Evolutionary conservation across 176 grass and related monocot species (phyloP), one percentile per base, ranked within the genome.

Genomic region (Avena atlantica): DNA sequence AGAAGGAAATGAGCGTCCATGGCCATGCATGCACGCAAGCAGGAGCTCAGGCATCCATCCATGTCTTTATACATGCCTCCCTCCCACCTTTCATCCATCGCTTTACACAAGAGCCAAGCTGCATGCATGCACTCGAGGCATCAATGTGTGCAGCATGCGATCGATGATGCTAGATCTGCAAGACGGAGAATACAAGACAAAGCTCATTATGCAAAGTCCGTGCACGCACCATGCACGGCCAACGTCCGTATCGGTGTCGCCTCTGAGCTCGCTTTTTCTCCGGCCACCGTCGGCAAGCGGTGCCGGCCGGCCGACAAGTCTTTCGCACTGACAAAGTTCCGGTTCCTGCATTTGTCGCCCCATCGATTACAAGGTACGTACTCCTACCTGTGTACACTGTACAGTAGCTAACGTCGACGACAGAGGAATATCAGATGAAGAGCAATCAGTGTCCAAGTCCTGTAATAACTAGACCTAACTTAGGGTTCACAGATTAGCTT

Each of bases 121-220:
- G 21, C 59, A 57, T 51, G 21, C 59, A 57, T 21, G 29, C 59
- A 48, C 76, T 77, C 52, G n/a, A 60, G 68, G 76, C 76, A 88
- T 81, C 85, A 66, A 70, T 68, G 57, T 72, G 65, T 19, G 31
- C 8, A 34, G 74, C 83, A 60, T 14, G 59, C 70, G 23, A 62
- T 23, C 58, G 58, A 25, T 9, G 58, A 25, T 9, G 45, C 45
- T 2, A 48, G 62, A 48, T 49, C 53, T 57, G 60, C 85, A 60
- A 24, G 27, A 59, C 31, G 58, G 12, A 78, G 53, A 74, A 40
- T 67, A 34, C 40, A 57, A 48, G 11, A 23, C 17, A 49, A 68
- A 69, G 57, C 66, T 84, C 85, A 91, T 91, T 73, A 85, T 84
- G 60, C 89, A 77, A 20, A 15, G 61, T 31, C 7, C 64, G 42